Evolutionary conservation across 768 basidiomycete species (phyloP).

Genomic region (Phaeotremella skinneri): DNA sequence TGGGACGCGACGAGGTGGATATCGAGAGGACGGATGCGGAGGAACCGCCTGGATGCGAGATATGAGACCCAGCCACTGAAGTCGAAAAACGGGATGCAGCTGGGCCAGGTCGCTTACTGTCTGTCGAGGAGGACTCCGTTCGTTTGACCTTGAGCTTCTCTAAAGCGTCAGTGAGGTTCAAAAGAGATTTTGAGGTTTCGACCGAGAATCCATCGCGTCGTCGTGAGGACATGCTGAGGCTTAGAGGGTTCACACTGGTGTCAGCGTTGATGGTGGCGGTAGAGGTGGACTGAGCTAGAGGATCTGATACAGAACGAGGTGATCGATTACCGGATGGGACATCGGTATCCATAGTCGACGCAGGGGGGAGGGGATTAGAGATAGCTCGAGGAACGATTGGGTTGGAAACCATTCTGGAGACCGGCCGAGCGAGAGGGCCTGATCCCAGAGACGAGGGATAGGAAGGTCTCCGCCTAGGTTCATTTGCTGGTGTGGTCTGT

Average conservation of each 20-base stretch:
- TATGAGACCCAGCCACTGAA: neutral
- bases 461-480: conserved; percentile 37
- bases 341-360: conserved; percentile 8
- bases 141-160: conserved; percentile 34
- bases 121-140: conserved; percentile 7
- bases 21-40: neutral
- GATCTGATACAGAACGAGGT: conserved; percentile 40
- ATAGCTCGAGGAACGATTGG: conserved; percentile 23
- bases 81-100: conserved; percentile 9
- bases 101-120: neutral
- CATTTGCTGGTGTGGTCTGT: neutral
- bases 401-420: conserved; percentile 36
- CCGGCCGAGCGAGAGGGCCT: conserved; percentile 33
- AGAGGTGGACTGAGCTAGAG: conserved; percentile 7
- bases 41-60: neutral
- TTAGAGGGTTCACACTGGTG: conserved; percentile 6
- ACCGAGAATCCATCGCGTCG: conserved; percentile 27
- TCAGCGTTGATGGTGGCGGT: neutral
- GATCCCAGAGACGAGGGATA: conserved; percentile 43
- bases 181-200: conserved; percentile 30
- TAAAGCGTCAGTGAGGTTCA: conserved; percentile 34
- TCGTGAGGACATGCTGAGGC: conserved; percentile 23
- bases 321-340: conserved; percentile 2
- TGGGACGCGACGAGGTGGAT: neutral
- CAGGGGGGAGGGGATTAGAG: conserved; percentile 4